Conservation (phyloP, 2,329 filamentous ascomycete species). For the Chaetomiaceae sp. region DNA sequence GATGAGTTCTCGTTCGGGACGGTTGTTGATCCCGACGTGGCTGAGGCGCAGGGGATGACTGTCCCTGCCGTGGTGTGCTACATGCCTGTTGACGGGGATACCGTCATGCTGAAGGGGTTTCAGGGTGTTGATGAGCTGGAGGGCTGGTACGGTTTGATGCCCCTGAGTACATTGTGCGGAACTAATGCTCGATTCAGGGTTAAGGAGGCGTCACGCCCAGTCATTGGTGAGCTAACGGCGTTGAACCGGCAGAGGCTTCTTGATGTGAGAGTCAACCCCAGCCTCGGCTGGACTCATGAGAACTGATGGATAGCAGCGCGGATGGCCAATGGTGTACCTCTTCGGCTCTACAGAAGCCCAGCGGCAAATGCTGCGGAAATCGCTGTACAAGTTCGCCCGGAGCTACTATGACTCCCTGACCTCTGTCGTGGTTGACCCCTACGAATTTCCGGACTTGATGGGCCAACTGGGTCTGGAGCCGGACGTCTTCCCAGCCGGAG, state of each 20-base stretch:
- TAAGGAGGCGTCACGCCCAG: slow-evolving; percentile 27
- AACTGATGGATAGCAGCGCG: slow-evolving; percentile 25
- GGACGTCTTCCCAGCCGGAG: slow-evolving; percentile 30
- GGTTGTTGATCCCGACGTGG: not conserved
- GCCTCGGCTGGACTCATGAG: not conserved
- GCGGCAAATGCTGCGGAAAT: slow-evolving; percentile 29
- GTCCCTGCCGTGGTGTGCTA: slow-evolving; percentile 28
- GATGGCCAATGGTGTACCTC: slow-evolving; percentile 37
- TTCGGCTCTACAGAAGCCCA: slow-evolving; percentile 31
- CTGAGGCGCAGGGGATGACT: slow-evolving; percentile 17
- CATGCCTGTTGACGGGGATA: slow-evolving; percentile 30
- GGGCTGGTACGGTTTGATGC: slow-evolving; percentile 21
- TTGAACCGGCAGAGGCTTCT: slow-evolving; percentile 33
- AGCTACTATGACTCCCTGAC: slow-evolving; percentile 35
- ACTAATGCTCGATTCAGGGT: slow-evolving; percentile 13
- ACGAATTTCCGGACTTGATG: slow-evolving; percentile 35
- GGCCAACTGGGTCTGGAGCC: slow-evolving; percentile 31
- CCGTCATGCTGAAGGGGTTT: slow-evolving; percentile 18
- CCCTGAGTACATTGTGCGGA: not conserved
- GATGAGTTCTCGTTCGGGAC: slow-evolving; percentile 34
- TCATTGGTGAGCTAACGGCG: slow-evolving; percentile 33
- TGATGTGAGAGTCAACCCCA: slow-evolving; percentile 26
- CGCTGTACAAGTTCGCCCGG: slow-evolving; percentile 31
- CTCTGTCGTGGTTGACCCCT: slow-evolving; percentile 34
- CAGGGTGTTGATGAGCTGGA: slow-evolving; percentile 25